Conservation (phyloP, 805 yeast genomes). For the Candida nanaspora region DNA sequence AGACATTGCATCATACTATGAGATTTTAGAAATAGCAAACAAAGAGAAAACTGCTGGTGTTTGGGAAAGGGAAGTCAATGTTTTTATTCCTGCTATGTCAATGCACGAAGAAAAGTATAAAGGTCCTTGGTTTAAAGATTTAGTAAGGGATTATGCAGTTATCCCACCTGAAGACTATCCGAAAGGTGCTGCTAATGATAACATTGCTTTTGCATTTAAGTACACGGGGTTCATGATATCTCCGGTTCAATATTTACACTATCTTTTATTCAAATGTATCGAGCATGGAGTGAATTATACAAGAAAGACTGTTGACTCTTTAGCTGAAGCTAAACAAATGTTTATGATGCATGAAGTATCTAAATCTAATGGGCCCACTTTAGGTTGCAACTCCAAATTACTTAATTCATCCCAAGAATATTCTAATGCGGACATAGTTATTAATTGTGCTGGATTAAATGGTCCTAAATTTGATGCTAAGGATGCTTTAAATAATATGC, state of each 20-base stretch:
- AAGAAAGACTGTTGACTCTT: conserved; percentile 32
- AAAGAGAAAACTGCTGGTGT: conserved; percentile 34
- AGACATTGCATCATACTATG: conserved; percentile 30
- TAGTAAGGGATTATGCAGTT: conserved; percentile 28
- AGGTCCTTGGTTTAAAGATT: conserved; percentile 32
- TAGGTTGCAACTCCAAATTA: conserved; percentile 8
- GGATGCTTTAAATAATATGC: conserved; percentile 33
- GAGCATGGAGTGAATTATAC: conserved; percentile 39
- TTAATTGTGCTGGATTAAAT: conserved; percentile 49
- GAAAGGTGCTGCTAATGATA: conserved; percentile 16
- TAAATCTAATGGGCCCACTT: conserved; percentile 14
- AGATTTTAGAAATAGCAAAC: conserved; percentile 28
- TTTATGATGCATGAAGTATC: conserved; percentile 17
- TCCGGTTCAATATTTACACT: conserved; percentile 49
- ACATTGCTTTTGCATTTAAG: conserved; percentile 35
- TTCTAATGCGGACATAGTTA: conserved; percentile 33
- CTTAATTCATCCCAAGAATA: conserved; percentile 8
- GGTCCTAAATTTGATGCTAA: conserved; percentile 40
- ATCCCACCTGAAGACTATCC: conserved; percentile 26
- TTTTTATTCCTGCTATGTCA: conserved; percentile 21
- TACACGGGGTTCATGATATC: conserved; percentile 60
- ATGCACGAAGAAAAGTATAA: conserved; percentile 19
- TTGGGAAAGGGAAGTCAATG: conserved; percentile 21
- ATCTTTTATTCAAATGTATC: conserved; percentile 37
- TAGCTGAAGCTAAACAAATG: conserved; percentile 24